A percentile compares a stretch with the other conserved stretches of the same genome.
Evolutionary conservation across 441 rosid genomes (phyloP).

Genomic region (Corymbia citriodora): DNA sequence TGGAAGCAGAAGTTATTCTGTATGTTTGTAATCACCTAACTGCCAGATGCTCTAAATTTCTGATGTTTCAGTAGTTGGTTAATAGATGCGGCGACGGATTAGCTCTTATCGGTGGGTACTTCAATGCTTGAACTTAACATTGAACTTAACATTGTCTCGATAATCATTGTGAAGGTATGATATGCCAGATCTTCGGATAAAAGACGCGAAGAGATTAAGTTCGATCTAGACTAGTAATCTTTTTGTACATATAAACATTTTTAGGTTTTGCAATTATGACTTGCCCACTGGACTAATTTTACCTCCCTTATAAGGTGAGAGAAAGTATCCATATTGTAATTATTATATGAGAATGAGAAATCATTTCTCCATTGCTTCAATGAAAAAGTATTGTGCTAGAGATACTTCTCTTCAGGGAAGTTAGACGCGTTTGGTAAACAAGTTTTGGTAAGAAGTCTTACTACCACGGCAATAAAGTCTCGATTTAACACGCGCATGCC

Average conservation of each 20-base stretch:
- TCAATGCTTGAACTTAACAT: not conserved
- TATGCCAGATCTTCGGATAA: not conserved
- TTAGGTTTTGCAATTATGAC: not conserved
- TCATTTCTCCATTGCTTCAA: not conserved
- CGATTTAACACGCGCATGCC: no score
- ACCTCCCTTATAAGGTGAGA: not conserved
- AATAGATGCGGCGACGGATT: not conserved
- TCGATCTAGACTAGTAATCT: not conserved
- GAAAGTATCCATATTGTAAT: not conserved
- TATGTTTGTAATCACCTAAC: not conserved
- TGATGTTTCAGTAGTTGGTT: not conserved
- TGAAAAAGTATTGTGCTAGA: no score
- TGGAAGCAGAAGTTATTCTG: not conserved
- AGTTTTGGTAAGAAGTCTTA: no score
- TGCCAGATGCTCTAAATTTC: not conserved
- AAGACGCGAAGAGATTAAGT: not conserved
- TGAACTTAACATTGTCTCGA: not conserved
- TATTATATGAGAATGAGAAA: not conserved
- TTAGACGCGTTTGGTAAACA: no score
- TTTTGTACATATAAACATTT: not conserved
- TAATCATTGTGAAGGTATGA: no score
- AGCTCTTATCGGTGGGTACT: not conserved
- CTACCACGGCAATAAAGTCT: no score
- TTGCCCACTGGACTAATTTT: not conserved
- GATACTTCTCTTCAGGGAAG: no score